Conservation (phyloP, 805 yeast species). For the Ogataea philodendri region DNA sequence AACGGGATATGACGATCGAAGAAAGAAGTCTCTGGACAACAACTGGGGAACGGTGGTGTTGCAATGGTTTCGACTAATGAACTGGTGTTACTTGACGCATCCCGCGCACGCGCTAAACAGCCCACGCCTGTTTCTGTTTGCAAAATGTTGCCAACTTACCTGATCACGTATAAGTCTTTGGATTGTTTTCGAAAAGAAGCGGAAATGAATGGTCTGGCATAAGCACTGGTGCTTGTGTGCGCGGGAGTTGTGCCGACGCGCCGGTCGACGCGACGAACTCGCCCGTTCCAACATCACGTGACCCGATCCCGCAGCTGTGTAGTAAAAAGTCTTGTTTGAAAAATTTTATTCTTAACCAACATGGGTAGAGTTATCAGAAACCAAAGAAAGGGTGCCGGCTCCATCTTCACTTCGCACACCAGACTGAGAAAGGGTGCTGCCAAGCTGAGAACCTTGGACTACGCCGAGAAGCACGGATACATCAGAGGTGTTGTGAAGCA, state of each 20-base stretch:
- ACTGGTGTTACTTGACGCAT: no score
- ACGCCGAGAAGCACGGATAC: constrained; percentile 99
- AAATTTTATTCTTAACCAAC: constrained; percentile 15
- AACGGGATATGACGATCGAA: no score
- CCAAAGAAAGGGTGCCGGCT: constrained; percentile 99
- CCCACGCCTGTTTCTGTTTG: no score
- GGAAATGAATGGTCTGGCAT: constrained; percentile 16
- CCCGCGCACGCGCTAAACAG: no score
- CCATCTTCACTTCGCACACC: constrained; percentile 99
- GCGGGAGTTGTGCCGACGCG: constrained; percentile 7
- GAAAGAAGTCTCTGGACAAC: no score
- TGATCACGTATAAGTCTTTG: constrained; percentile 5
- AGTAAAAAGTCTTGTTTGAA: constrained; percentile 12
- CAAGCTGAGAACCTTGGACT: constrained; percentile 98
- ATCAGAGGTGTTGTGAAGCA: constrained; percentile 98
- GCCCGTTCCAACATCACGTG: constrained; percentile 2
- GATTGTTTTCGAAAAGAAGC: constrained; percentile 6
- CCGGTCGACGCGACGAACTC: background rate
- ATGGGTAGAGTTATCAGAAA: constrained; percentile 99
- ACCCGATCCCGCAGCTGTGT: no score
- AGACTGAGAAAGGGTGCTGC: constrained; percentile 99
- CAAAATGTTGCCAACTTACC: no score
- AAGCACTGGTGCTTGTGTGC: constrained; percentile 5
- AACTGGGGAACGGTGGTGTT: no score
- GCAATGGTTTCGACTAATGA: no score